A percentile compares a stretch with the other conserved stretches of the same genome.
phyloP scores from a whole-genome alignment of 371 early-diverging fungal genomes.

The Coemansia sp. region DNA sequence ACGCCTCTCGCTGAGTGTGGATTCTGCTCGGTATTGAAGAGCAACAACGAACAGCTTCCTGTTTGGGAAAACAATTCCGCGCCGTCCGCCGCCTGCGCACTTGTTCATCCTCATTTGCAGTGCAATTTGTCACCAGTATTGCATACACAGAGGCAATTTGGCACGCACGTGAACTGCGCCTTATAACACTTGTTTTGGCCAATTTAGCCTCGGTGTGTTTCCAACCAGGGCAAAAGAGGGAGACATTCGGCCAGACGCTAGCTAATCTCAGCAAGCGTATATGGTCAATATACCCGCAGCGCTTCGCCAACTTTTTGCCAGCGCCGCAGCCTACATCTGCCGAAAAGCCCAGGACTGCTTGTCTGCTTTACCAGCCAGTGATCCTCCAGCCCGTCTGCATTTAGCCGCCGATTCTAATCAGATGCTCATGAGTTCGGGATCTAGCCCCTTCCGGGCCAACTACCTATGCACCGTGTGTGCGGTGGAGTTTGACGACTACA shows the following conservation, averaged over 20 bases:
- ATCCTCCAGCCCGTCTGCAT: not conserved
- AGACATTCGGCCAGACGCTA: not conserved
- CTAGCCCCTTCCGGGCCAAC: not conserved
- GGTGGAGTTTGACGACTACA: slow-evolving; percentile 9
- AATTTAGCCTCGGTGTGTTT: slow-evolving; percentile 8
- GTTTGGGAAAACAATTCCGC: slow-evolving; percentile 6
- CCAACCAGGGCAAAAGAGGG: not conserved
- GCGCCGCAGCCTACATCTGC: not conserved
- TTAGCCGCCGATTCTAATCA: not conserved
- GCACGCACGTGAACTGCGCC: slow-evolving; percentile 8
- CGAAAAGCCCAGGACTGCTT: not conserved
- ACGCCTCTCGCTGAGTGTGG: slow-evolving; percentile 11
- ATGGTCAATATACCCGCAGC: not conserved
- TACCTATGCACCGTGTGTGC: slow-evolving; percentile 5
- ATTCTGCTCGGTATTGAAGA: slow-evolving; percentile 10
- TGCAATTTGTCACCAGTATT: slow-evolving; percentile 5
- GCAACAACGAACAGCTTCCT: slow-evolving; percentile 1
- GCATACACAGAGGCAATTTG: slow-evolving; percentile 8
- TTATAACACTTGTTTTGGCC: slow-evolving; percentile 7
- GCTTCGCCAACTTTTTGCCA: not conserved
- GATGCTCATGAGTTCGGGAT: not conserved
- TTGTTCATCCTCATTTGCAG: slow-evolving; percentile 2
- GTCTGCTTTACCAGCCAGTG: not conserved
- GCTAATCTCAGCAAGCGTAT: not conserved
- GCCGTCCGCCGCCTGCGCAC: slow-evolving; percentile 3